phyloP scores from a whole-genome alignment of 306 rosid genomes.

The Dalbergia oliveri region DNA sequence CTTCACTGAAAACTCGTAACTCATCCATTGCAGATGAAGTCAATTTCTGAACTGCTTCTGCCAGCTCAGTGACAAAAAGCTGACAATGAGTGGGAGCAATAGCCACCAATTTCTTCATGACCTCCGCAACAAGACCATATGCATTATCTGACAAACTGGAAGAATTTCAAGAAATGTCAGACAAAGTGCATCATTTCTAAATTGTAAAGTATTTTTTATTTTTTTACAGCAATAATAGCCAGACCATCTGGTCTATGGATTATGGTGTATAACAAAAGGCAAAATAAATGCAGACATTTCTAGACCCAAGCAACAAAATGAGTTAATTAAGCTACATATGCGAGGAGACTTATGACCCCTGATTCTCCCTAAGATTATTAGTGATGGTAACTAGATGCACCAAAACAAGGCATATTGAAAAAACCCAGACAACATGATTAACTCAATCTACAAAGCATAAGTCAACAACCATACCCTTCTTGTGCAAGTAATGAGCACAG shows the following conservation, averaged over 20 bases:
- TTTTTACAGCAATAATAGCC: slow-evolving; percentile 12
- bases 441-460: slow-evolving; percentile 17
- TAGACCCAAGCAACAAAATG: slow-evolving; percentile 19
- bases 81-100: slow-evolving; percentile 88
- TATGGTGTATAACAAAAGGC: slow-evolving; percentile 25
- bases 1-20: slow-evolving; percentile 79
- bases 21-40: slow-evolving; percentile 89
- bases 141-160: slow-evolving; percentile 93
- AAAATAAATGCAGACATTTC: slow-evolving; percentile 23
- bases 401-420: slow-evolving; percentile 13
- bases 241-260: slow-evolving; percentile 17
- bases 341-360: slow-evolving; percentile 26
- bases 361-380: neutral
- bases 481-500: slow-evolving; percentile 94
- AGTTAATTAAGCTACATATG: slow-evolving; percentile 4
- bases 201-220: slow-evolving; percentile 64
- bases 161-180: slow-evolving; percentile 47
- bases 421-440: slow-evolving; percentile 19
- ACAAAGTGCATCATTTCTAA: slow-evolving; percentile 66
- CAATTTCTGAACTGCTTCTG: slow-evolving; percentile 81
- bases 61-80: slow-evolving; percentile 86
- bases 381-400: slow-evolving; percentile 11
- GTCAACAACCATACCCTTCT: slow-evolving; percentile 82
- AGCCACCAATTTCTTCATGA: slow-evolving; percentile 94
- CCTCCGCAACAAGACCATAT: slow-evolving; percentile 88